Percentiles rank a stretch among this genome's conserved stretches.
Evolutionary conservation across 345 rosid species (phyloP).

Genomic region (Euclidium syriacum): DNA sequence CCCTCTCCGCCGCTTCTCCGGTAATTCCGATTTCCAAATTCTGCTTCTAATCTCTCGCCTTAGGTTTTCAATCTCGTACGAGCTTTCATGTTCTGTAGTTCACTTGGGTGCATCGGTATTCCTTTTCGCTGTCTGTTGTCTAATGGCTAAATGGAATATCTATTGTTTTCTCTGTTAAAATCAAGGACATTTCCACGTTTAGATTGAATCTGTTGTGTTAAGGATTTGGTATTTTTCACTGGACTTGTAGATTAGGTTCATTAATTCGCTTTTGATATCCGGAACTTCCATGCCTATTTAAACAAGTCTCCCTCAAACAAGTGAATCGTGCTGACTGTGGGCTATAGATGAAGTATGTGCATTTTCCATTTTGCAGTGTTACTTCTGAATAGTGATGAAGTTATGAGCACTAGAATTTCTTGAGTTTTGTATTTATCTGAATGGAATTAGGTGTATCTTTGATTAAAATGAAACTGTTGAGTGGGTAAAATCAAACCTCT

Average conservation of each 20-base stretch:
- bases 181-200: background rate
- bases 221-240: background rate
- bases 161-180: background rate
- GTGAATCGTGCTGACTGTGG: background rate
- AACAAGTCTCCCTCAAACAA: background rate
- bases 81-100: background rate
- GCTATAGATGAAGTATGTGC: background rate
- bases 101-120: background rate
- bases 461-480: too few relatives aligned
- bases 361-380: background rate
- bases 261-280: background rate
- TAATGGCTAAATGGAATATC: background rate
- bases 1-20: conserved; percentile 43
- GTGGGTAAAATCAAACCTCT: too few relatives aligned
- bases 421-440: background rate
- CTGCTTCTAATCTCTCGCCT: background rate
- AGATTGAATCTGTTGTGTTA: background rate
- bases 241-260: background rate
- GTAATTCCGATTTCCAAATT: conserved; percentile 17
- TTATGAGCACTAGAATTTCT: background rate
- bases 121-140: background rate
- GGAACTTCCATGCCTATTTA: background rate
- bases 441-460: too few relatives aligned
- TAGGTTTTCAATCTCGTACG: background rate
- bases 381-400: background rate